Conservation (phyloP, 129 eudicot species). For the Flaveria trinervia region DNA sequence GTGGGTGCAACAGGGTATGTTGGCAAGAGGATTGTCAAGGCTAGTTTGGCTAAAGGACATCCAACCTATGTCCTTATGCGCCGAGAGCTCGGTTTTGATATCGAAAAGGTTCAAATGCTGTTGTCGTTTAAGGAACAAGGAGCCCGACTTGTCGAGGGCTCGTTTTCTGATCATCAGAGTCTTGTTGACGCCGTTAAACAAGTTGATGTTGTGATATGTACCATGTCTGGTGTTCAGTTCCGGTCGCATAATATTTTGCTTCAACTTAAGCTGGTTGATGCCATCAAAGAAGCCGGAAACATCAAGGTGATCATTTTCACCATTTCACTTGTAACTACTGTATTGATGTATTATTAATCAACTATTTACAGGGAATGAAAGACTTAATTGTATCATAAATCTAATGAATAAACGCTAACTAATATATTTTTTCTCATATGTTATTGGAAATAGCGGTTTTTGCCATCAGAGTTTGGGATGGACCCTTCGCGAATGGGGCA, state of each 20-base stretch:
- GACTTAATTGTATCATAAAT: too few relatives aligned
- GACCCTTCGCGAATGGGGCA: slow-evolving; percentile 44
- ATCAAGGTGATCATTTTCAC: slow-evolving; percentile 45
- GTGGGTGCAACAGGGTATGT: slow-evolving; percentile 61
- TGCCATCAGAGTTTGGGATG: slow-evolving; percentile 60
- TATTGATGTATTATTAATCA: too few relatives aligned
- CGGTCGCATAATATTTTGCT: slow-evolving; percentile 53
- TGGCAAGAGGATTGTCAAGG: slow-evolving; percentile 53
- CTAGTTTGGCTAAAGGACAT: slow-evolving; percentile 51
- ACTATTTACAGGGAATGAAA: too few relatives aligned
- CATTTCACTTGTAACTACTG: background rate
- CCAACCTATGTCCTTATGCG: slow-evolving; percentile 44
- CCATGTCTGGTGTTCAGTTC: slow-evolving; percentile 57
- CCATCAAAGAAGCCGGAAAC: slow-evolving; percentile 85
- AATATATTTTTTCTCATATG: background rate
- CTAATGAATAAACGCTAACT: too few relatives aligned
- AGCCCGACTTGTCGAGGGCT: slow-evolving; percentile 54
- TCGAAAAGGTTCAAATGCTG: slow-evolving; percentile 50
- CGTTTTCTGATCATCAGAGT: slow-evolving; percentile 57
- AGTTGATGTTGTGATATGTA: slow-evolving; percentile 73
- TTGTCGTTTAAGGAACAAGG: slow-evolving; percentile 52
- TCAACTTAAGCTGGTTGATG: slow-evolving; percentile 72
- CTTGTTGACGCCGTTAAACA: slow-evolving; percentile 64
- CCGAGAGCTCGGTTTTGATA: slow-evolving; percentile 41
- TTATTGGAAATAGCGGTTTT: slow-evolving; percentile 36